A percentile compares a stretch with the other conserved stretches of the same genome.
Evolutionary conservation across 768 basidiomycete species (phyloP).

Genomic region (Termitomyces sp.): DNA sequence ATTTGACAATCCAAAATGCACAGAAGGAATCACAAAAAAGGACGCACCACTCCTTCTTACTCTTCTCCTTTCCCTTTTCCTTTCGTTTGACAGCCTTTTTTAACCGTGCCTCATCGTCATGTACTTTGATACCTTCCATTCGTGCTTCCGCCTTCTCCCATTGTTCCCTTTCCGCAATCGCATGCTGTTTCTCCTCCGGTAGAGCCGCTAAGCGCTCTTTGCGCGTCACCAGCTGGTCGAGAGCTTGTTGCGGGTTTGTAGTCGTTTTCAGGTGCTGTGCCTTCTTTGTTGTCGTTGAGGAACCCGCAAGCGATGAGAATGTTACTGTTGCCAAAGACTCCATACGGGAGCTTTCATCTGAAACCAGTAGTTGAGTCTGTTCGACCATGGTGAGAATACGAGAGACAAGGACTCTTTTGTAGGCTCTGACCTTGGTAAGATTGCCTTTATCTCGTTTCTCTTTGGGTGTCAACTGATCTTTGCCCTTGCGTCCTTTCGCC

Average conservation of each 20-base stretch:
- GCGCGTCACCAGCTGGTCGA: slow-evolving; percentile 70
- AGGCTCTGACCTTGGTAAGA: slow-evolving; percentile 44
- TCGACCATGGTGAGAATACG: background rate
- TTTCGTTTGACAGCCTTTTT: slow-evolving; percentile 93
- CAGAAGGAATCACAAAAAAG: slow-evolving; percentile 1
- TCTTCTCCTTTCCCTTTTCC: slow-evolving; percentile 85
- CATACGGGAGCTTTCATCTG: slow-evolving; percentile 34
- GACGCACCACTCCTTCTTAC: slow-evolving; percentile 76
- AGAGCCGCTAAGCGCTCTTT: slow-evolving; percentile 73
- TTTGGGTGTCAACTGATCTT: slow-evolving; percentile 22
- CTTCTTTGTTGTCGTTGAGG: slow-evolving; percentile 38
- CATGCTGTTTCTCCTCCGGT: slow-evolving; percentile 79
- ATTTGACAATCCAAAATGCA: background rate
- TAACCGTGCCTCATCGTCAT: slow-evolving; percentile 75
- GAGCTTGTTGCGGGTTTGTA: slow-evolving; percentile 81
- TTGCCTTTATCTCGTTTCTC: slow-evolving; percentile 36
- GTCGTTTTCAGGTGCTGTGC: slow-evolving; percentile 55
- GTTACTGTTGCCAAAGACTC: slow-evolving; percentile 53
- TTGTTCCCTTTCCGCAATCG: slow-evolving; percentile 73
- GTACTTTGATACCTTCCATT: slow-evolving; percentile 86
- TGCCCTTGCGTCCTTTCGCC: slow-evolving; percentile 43
- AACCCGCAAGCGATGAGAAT: slow-evolving; percentile 59
- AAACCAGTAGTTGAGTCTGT: slow-evolving; percentile 70
- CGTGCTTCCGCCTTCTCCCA: slow-evolving; percentile 90
- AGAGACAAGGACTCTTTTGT: background rate